These are phyloP conservation scores for Pisolithus sp. DNA, from an alignment of 768 basidiomycete genomes.

Conservation along the genomic window DNA sequence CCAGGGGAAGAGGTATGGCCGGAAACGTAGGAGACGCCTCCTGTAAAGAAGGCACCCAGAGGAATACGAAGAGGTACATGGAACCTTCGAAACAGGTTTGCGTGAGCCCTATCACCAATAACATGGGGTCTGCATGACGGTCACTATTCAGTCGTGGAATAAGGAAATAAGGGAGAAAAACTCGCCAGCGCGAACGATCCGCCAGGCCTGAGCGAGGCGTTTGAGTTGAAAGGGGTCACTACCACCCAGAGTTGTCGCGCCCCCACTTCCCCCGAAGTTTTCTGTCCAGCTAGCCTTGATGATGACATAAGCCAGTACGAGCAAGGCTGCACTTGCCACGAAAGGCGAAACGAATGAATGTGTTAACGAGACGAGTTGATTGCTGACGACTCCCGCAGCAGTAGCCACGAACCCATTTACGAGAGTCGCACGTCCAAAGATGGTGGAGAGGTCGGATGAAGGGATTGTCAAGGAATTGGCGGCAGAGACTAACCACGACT, in stretches of 20 bases:
- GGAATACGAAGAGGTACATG: constrained; percentile 81
- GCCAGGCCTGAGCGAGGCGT: constrained; percentile 50
- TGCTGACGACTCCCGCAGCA: constrained; percentile 57
- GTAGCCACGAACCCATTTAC: constrained; percentile 71
- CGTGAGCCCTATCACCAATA: constrained; percentile 61
- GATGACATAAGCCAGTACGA: constrained; percentile 48
- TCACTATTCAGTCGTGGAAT: neutral
- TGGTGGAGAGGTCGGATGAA: constrained; percentile 53
- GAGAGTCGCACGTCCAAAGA: constrained; percentile 69
- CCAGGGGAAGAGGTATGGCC: constrained; percentile 49
- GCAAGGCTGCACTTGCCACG: constrained; percentile 51
- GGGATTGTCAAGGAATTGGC: constrained; percentile 46
- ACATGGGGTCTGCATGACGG: constrained; percentile 42
- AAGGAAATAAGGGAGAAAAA: neutral
- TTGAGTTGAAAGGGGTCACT: constrained; percentile 45
- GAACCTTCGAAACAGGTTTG: constrained; percentile 82
- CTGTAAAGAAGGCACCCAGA: constrained; percentile 75
- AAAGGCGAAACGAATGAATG: constrained; percentile 58
- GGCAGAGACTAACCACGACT: constrained; percentile 71
- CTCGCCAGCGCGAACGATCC: constrained; percentile 48
- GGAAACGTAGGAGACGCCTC: constrained; percentile 40
- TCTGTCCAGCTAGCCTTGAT: constrained; percentile 59
- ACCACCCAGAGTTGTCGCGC: constrained; percentile 9
- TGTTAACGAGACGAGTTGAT: constrained; percentile 51
- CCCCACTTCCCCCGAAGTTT: constrained; percentile 54